Base-by-base conservation (phyloP, 208 protist genomes). In the Leishmania tropica region DNA sequence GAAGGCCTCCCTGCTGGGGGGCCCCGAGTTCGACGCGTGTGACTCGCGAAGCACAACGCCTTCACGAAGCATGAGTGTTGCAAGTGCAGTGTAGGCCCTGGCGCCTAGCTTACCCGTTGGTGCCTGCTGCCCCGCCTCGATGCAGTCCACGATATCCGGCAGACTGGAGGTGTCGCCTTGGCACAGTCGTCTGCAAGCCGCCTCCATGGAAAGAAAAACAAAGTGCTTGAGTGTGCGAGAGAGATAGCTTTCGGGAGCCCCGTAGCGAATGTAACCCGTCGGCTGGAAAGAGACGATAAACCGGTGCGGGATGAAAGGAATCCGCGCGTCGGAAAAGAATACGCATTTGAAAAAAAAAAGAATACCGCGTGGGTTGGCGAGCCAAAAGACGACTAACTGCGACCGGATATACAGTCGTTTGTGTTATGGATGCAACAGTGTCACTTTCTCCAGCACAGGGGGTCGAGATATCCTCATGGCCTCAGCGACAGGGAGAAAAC, bases 161-260 rank as follows among this genome's bases (percentile, higher is more conserved):
- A 93, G 84, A 48, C 84, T 84, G 28, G 75, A 83, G 10, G 76
- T 62, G 62, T 93, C 90, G 0, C 90, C 90, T 40, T 81, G 76
- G 40, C 85, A 60, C 70, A 91, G 47, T 8, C 80, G 84, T 31
- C 85, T 53, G 40, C 83, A 82, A 1, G 83, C 87, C 28, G 74
- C 79, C 15, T 90, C 84, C 85, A 93, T 92, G 54, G 42, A 31
- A 24, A 24, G n/a, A 74, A 37, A 78, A 75, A 77, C 6, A 79
- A 70, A 74, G 62, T 42, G 11, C 6, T 53, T 3, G 28, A 0
- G 70, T 37, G 40, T 67, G 60, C 45, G 28, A 35, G 70, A 15
- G 28, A 48, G 3, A 42, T 6, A 72, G 42, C 21, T 42, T 3
- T 72, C 67, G 7, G 4, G 8, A 48, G 42, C 24, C 13, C 21